Base-by-base conservation (phyloP, 2,329 filamentous ascomycete species). In the Fusarium cyanostomum region DNA sequence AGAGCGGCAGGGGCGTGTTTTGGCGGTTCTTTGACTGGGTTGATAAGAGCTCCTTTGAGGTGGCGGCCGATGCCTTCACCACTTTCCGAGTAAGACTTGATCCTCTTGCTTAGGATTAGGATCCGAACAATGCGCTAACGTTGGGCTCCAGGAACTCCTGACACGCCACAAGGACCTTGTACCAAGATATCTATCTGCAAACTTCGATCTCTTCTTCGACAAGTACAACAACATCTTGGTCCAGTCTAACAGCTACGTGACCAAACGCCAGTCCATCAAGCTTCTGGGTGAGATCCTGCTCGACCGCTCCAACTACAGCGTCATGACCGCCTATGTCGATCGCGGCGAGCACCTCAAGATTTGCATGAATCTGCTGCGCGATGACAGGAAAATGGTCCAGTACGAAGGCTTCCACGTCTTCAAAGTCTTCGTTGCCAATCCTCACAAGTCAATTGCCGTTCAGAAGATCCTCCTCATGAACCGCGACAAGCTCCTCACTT, bases 361-460 rank as follows among this genome's bases (percentile, higher is more conserved):
- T 65, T 95, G 94, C 80, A 99, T 99, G 95, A 98, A 96, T 77
- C 83, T 99, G 58, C 82, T 99, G 60, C 89, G 93, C 68, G 95
- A 98, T 76, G 94, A 98, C 77, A 88, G 94, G 69, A 95, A 96
- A 78, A 99, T 99, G 94, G 95, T 99, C 62, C 95, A 98, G 78
- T 99, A 99, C 75, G 95, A 99, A 77, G 95, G 94, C 8, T 99
- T 99, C 76, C 95, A 99, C 75, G 94, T 99, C 37, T 99, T 99
- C 85, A 99, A 99, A 82, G 94, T 99, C 62, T 99, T 99, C 78
- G 95, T 98, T 51, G 95, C 95, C 59, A 99, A 99, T 75, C 95
- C 95, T 8, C 94, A 98, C 81, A 99, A 99, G 80, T 96, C 92
- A n/a, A 84, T 94, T 59, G 92, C 94, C 30, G 95, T 99, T 44